phyloP scores from a whole-genome alignment of 2,329 filamentous ascomycete species.

The Colletotrichum salicis region DNA sequence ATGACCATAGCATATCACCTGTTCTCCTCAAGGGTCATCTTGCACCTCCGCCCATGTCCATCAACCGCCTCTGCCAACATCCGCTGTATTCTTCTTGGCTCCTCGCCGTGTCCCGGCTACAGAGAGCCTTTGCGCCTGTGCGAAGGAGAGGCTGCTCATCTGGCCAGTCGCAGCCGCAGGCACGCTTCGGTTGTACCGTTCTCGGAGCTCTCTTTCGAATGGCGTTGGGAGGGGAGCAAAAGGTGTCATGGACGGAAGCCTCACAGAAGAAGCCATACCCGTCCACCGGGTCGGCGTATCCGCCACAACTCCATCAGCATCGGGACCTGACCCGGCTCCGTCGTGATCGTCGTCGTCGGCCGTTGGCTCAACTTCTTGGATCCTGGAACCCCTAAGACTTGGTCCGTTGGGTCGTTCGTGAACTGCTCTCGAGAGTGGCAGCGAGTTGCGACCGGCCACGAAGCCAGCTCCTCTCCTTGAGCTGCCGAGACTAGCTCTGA shows the following conservation, averaged over 20 bases:
- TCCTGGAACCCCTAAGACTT: constrained; percentile 13
- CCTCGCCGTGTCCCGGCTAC: constrained; percentile 4
- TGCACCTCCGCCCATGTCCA: neutral
- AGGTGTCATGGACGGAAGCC: constrained; percentile 55
- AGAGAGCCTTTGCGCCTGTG: constrained; percentile 25
- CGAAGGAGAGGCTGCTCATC: constrained; percentile 26
- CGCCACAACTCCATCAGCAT: constrained; percentile 33
- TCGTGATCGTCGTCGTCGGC: constrained; percentile 31
- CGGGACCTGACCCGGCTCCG: constrained; percentile 11
- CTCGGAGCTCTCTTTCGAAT: constrained; percentile 50
- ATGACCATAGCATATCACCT: neutral
- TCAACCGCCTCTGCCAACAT: neutral
- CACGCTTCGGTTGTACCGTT: constrained; percentile 31
- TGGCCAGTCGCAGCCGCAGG: constrained; percentile 1
- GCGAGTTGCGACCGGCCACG: neutral
- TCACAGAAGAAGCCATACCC: constrained; percentile 51
- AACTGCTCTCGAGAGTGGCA: constrained; percentile 25
- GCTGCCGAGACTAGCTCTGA: constrained; percentile 16
- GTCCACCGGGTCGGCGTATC: constrained; percentile 61
- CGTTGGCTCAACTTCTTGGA: constrained; percentile 15
- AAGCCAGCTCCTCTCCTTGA: constrained; percentile 14
- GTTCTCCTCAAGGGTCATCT: neutral
- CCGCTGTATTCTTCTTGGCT: neutral
- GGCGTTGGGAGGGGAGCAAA: constrained; percentile 54
- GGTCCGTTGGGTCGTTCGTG: constrained; percentile 13